These are phyloP conservation scores for Priceomyces fermenticarens DNA, from an alignment of 805 yeast species.

Conservation along the genomic window DNA sequence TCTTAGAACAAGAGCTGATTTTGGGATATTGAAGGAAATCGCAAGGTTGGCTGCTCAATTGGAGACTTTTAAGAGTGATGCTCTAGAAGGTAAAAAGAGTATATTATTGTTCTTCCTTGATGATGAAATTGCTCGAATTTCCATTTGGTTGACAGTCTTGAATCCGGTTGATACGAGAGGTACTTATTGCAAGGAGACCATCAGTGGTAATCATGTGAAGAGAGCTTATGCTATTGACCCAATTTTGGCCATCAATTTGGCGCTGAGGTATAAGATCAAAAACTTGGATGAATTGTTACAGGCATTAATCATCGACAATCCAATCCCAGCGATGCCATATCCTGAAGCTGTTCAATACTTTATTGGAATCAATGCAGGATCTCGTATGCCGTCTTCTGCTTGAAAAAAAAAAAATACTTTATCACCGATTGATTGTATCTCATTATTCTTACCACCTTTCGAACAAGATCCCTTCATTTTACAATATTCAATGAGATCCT, in stretches of 20 bases:
- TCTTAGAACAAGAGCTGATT: constrained; percentile 67
- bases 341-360: constrained; percentile 61
- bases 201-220: constrained; percentile 42
- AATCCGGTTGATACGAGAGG: constrained; percentile 41
- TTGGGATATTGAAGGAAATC: constrained; percentile 53
- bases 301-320: constrained; percentile 49
- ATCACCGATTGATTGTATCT: constrained; percentile 82
- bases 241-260: constrained; percentile 66
- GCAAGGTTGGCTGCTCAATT: constrained; percentile 26
- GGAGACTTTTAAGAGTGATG: constrained; percentile 18
- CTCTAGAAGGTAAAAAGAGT: constrained; percentile 47
- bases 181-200: constrained; percentile 25
- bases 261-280: constrained; percentile 52
- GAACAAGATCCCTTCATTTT: constrained; percentile 62
- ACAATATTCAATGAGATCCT: constrained; percentile 87
- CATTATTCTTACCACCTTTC: constrained; percentile 73
- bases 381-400: constrained; percentile 36
- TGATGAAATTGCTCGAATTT: constrained; percentile 69
- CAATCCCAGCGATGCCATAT: constrained; percentile 54
- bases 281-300: constrained; percentile 39
- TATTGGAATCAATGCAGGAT: constrained; percentile 36
- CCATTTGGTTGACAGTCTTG: constrained; percentile 75
- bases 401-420: no score
- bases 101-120: constrained; percentile 63
- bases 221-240: constrained; percentile 70